phyloP scores from a whole-genome alignment of 345 rosid genomes.

The Eucalyptus dawsonii region DNA sequence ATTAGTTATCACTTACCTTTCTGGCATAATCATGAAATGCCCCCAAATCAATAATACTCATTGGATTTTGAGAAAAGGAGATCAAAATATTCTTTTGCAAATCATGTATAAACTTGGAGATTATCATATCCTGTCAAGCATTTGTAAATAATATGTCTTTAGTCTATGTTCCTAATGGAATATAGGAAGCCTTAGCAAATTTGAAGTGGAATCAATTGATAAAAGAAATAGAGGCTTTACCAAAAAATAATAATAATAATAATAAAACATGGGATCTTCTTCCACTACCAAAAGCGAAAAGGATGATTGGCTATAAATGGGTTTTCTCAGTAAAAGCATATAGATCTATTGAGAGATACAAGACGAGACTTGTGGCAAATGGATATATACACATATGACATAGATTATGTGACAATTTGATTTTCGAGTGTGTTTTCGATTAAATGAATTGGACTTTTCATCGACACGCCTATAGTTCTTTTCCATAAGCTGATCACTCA shows the following conservation, averaged over 20 bases:
- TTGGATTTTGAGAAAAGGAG: background rate
- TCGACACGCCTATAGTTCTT: too few species aligned
- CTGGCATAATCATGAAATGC: background rate
- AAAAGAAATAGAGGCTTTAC: background rate
- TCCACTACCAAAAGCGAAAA: too few species aligned
- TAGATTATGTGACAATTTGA: background rate
- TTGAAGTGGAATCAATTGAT: background rate
- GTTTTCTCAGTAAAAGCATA: background rate
- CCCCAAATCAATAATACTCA: background rate
- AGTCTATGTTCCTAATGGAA: background rate
- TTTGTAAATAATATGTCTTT: background rate
- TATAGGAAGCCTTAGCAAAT: background rate
- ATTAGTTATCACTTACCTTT: background rate
- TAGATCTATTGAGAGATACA: background rate
- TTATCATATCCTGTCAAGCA: background rate
- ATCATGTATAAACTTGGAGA: background rate
- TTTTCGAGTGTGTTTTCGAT: too few species aligned
- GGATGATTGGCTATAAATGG: background rate
- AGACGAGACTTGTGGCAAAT: too few species aligned
- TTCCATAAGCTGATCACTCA: too few species aligned
- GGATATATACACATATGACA: background rate
- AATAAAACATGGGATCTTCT: background rate
- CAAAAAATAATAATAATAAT: too few species aligned
- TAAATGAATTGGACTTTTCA: too few species aligned
- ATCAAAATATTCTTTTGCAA: too few species aligned